These are phyloP conservation scores for Pythium dissimile DNA, from an alignment of 352 stramenopile species.

Conservation along the genomic window DNA sequence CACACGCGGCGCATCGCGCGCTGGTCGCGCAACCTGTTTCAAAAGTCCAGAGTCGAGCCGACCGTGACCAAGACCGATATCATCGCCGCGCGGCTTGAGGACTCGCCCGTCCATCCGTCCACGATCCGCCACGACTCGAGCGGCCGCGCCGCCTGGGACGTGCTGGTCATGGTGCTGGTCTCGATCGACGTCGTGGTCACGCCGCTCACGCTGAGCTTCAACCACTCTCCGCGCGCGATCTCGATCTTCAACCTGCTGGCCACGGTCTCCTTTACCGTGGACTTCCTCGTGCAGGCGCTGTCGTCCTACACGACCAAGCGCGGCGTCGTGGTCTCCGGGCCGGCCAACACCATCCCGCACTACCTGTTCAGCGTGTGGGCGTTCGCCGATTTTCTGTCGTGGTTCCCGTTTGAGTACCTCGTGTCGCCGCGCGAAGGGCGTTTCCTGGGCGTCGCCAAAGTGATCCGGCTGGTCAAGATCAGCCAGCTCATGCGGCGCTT, in stretches of 20 bases:
- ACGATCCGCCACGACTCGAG: slow-evolving; percentile 50
- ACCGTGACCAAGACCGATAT: slow-evolving; percentile 32
- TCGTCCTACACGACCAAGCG: slow-evolving; percentile 51
- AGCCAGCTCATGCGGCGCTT: slow-evolving; percentile 50
- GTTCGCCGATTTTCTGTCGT: slow-evolving; percentile 60
- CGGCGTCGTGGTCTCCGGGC: slow-evolving; percentile 47
- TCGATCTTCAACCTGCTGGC: slow-evolving; percentile 30
- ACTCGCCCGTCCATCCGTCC: slow-evolving; percentile 29
- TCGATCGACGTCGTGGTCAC: slow-evolving; percentile 52
- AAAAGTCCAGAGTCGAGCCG: slow-evolving; percentile 4
- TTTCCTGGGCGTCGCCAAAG: slow-evolving; percentile 60
- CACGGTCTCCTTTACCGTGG: slow-evolving; percentile 44
- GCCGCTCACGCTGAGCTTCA: slow-evolving; percentile 48
- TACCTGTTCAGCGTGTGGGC: slow-evolving; percentile 58
- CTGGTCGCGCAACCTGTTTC: slow-evolving; percentile 4
- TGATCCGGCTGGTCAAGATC: slow-evolving; percentile 68
- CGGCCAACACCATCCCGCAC: slow-evolving; percentile 33
- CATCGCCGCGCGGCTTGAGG: slow-evolving; percentile 30
- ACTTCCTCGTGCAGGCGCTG: slow-evolving; percentile 55
- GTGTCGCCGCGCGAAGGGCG: slow-evolving; percentile 29
- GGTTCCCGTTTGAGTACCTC: slow-evolving; percentile 61
- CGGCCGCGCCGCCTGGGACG: slow-evolving; percentile 41
- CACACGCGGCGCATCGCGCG: neutral
- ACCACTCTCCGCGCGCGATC: slow-evolving; percentile 27
- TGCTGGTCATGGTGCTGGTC: slow-evolving; percentile 52